Conservation (phyloP, 2,329 filamentous ascomycete species). For the Fonsecaea pedrosoi region DNA sequence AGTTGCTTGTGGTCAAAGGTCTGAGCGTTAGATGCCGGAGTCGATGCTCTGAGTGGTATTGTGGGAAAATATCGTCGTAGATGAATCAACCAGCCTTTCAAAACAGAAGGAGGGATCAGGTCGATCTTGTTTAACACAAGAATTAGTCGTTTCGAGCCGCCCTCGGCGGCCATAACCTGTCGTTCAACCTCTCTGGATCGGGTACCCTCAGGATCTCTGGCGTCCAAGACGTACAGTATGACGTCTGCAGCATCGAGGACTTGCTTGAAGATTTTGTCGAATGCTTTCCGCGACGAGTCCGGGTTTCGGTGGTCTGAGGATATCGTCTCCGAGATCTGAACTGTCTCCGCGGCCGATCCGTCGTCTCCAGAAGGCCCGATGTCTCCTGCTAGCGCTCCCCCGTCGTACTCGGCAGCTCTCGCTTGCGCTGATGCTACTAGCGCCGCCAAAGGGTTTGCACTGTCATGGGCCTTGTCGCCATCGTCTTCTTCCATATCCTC, state of each 20-base stretch:
- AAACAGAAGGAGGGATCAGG: conserved; percentile 78
- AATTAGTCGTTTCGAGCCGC: conserved; percentile 84
- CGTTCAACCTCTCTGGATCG: conserved; percentile 89
- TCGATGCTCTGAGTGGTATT: conserved; percentile 83
- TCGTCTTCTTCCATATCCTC: conserved; percentile 60
- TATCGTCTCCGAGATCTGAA: conserved; percentile 42
- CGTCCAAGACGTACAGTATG: conserved; percentile 91
- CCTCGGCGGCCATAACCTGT: conserved; percentile 85
- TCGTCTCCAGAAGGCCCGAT: conserved; percentile 59
- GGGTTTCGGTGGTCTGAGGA: conserved; percentile 42
- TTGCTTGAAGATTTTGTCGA: conserved; percentile 95
- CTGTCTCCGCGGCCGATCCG: conserved; percentile 55
- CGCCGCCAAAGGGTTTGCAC: conserved; percentile 90
- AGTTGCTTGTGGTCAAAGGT: conserved; percentile 92
- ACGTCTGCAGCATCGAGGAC: conserved; percentile 90
- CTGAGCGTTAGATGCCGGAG: conserved; percentile 80
- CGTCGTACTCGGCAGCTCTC: conserved; percentile 76
- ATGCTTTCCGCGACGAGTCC: conserved; percentile 80
- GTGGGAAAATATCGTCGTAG: conserved; percentile 90
- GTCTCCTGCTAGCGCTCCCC: conserved; percentile 66
- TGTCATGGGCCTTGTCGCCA: conserved; percentile 60
- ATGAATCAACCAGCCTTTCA: conserved; percentile 83
- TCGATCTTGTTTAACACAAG: conserved; percentile 96
- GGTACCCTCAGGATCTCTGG: conserved; percentile 87
- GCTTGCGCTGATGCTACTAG: conserved; percentile 82